Evolutionary conservation across 805 yeast species (phyloP).

Genomic region (Limtongia smithiae): DNA sequence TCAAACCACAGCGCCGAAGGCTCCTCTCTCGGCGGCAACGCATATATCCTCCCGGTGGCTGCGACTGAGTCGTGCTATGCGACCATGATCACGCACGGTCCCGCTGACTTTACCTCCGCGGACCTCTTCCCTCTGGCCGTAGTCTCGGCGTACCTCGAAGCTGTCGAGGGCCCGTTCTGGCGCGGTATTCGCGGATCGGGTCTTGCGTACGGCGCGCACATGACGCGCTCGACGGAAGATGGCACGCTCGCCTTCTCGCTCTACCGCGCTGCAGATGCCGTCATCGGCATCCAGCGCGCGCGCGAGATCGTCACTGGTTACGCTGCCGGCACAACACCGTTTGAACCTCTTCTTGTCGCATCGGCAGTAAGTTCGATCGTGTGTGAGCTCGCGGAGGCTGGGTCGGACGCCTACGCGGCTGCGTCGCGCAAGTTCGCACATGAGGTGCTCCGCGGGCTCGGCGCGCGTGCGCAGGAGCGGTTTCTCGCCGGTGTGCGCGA

Average conservation of each 20-base stretch:
- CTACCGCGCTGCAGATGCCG: constrained; percentile 80
- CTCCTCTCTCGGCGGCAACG: constrained; percentile 47
- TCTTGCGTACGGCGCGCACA: constrained; percentile 80
- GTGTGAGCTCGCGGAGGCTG: constrained; percentile 62
- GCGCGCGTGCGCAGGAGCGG: constrained; percentile 56
- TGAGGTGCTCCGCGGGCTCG: constrained; percentile 63
- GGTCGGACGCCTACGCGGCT: constrained; percentile 61
- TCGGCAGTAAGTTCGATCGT: constrained; percentile 78
- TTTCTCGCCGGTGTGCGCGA: constrained; percentile 53
- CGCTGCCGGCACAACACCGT: constrained; percentile 49
- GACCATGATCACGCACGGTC: constrained; percentile 56
- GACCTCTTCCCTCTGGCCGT: constrained; percentile 70
- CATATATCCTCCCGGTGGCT: constrained; percentile 67
- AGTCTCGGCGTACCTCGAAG: constrained; percentile 71
- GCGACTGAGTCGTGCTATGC: constrained; percentile 80
- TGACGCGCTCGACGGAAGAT: constrained; percentile 56
- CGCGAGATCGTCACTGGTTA: constrained; percentile 51
- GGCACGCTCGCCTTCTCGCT: constrained; percentile 65
- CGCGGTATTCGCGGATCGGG: constrained; percentile 93
- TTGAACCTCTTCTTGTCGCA: constrained; percentile 60
- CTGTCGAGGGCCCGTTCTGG: constrained; percentile 97
- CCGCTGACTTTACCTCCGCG: constrained; percentile 49
- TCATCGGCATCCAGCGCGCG: constrained; percentile 48
- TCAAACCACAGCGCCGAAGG: constrained; percentile 59
- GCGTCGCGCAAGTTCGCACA: constrained; percentile 66